Evolutionary conservation across 2,329 filamentous ascomycete species (phyloP).

Genomic region (Penicillium olsonii): DNA sequence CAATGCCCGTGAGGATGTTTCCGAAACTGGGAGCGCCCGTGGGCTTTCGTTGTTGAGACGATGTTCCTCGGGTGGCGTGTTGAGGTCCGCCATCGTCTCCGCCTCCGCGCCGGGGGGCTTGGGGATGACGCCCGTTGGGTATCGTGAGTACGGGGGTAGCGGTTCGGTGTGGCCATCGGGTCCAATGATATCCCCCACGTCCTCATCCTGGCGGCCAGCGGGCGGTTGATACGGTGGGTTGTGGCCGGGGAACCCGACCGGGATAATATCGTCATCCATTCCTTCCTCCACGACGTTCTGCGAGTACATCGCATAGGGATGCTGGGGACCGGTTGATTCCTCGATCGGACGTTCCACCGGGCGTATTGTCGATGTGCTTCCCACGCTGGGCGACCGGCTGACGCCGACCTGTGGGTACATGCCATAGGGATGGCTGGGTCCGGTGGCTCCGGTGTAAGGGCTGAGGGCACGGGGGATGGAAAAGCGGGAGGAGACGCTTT

Average conservation of each 20-base stretch:
- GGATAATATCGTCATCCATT: conserved; percentile 51
- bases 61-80: conserved; percentile 54
- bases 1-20: conserved; percentile 35
- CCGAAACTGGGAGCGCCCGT: conserved; percentile 30
- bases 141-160: conserved; percentile 86
- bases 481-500: conserved; percentile 48
- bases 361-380: conserved; percentile 69
- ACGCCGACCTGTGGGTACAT: conserved; percentile 75
- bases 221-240: conserved; percentile 69
- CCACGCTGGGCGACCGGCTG: conserved; percentile 63
- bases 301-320: conserved; percentile 84
- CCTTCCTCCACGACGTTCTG: conserved; percentile 71
- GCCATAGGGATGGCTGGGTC: conserved; percentile 80
- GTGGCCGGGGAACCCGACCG: conserved; percentile 73
- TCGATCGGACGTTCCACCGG: conserved; percentile 61
- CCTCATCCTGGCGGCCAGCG: conserved; percentile 69
- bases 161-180: conserved; percentile 88
- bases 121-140: conserved; percentile 72
- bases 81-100: conserved; percentile 25
- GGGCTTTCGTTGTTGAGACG: conserved; percentile 42
- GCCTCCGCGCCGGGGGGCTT: conserved; percentile 50
- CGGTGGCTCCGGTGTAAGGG: conserved; percentile 69
- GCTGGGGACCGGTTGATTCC: conserved; percentile 68
- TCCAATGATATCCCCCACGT: conserved; percentile 82
- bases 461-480: conserved; percentile 55